These are phyloP conservation scores for Hypoxylon fragiforme DNA, from an alignment of 495 filamentous ascomycete species.

Conservation along the genomic window DNA sequence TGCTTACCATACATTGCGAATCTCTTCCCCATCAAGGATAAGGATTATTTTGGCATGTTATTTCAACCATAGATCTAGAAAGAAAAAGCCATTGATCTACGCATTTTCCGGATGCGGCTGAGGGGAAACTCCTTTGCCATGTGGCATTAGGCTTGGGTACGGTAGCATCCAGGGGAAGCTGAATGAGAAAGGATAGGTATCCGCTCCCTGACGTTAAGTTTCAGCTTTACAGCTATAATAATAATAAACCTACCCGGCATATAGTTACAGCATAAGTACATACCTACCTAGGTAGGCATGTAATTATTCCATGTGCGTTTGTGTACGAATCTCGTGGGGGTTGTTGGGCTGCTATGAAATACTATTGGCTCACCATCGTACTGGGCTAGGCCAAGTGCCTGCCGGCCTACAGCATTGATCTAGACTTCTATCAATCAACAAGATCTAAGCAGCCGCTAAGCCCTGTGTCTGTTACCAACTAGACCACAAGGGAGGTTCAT, in stretches of 20 bases:
- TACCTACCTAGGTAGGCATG: too few relatives aligned
- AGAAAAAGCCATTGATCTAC: constrained; percentile 2
- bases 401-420: not conserved
- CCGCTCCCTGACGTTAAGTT: not conserved
- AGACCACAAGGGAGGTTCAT: not conserved
- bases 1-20: not conserved
- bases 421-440: constrained; percentile 1
- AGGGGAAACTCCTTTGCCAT: constrained; percentile 8
- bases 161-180: constrained; percentile 12
- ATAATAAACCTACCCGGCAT: too few relatives aligned
- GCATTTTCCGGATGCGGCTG: constrained; percentile 17
- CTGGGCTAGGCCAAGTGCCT: constrained; percentile 5
- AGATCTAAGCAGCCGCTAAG: not conserved
- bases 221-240: constrained; percentile 22
- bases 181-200: constrained; percentile 1
- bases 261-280: too few relatives aligned
- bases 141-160: not conserved
- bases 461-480: not conserved
- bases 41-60: not conserved
- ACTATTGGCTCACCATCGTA: not conserved
- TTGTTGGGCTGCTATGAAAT: not conserved
- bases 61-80: not conserved
- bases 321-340: constrained; percentile 6
- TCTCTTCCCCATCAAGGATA: constrained; percentile 2
- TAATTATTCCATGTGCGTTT: too few relatives aligned